These are phyloP conservation scores for Fusarium sp. DNA, from an alignment of 2,329 filamentous ascomycete genomes.

Conservation along the genomic window DNA sequence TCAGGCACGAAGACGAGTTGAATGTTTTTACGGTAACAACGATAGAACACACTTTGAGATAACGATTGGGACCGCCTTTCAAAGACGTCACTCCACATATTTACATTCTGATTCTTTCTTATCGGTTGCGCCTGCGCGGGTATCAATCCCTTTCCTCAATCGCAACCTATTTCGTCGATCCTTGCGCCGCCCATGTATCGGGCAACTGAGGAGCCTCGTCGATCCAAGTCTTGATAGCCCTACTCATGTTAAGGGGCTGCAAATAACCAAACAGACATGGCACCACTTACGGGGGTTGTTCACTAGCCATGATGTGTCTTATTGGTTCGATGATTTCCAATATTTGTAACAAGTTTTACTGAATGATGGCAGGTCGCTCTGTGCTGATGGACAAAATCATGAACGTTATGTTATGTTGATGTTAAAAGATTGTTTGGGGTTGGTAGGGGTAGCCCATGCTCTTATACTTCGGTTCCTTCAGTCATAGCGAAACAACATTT, in stretches of 20 bases:
- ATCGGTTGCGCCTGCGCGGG: constrained; percentile 31
- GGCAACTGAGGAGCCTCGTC: constrained; percentile 9
- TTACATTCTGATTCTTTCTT: constrained; percentile 20
- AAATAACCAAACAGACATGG: not conserved
- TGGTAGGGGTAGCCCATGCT: not conserved
- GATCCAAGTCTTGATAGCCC: constrained; percentile 15
- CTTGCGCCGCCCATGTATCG: constrained; percentile 26
- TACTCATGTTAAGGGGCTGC: constrained; percentile 13
- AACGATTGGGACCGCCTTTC: constrained; percentile 7
- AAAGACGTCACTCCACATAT: constrained; percentile 4
- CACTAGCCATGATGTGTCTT: constrained; percentile 21
- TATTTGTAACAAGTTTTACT: not conserved
- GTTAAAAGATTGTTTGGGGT: not conserved
- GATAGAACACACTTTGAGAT: constrained; percentile 18
- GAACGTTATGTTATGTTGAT: not conserved
- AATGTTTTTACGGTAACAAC: constrained; percentile 18
- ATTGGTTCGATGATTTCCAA: not conserved
- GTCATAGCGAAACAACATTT: constrained; percentile 14
- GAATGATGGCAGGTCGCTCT: not conserved
- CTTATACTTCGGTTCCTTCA: constrained; percentile 32
- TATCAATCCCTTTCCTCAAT: constrained; percentile 21
- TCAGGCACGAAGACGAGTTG: constrained; percentile 10
- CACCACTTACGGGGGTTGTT: not conserved
- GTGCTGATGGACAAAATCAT: not conserved
- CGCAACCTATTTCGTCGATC: not conserved